Evolutionary conservation across 257 asterid species (phyloP).

Genomic region (Hygrophila difformis): DNA sequence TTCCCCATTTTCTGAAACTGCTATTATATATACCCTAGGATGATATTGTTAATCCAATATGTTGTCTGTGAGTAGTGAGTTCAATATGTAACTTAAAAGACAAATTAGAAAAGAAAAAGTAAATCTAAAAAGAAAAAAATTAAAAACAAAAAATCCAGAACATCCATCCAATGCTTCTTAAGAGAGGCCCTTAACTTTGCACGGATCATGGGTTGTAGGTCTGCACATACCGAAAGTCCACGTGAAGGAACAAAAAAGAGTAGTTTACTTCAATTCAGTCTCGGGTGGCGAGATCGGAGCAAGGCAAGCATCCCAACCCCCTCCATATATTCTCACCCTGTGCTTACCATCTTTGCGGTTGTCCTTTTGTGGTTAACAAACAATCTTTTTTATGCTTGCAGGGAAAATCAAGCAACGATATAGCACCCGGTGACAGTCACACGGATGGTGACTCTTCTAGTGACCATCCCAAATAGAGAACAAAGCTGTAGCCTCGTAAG

Average conservation of each 20-base stretch:
- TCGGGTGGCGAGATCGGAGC: constrained; percentile 79
- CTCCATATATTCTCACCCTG: not conserved
- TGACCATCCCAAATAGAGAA: constrained; percentile 20
- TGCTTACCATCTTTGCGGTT: no score
- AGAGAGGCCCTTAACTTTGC: constrained; percentile 8
- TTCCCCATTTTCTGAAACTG: no score
- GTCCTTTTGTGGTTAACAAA: no score
- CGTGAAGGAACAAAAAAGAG: constrained; percentile 28
- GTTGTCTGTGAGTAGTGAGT: no score
- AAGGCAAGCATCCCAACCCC: constrained; percentile 34
- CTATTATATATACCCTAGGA: no score
- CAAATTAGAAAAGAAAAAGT: no score
- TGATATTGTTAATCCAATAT: no score
- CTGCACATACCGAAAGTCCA: constrained; percentile 27
- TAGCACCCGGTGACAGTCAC: constrained; percentile 22
- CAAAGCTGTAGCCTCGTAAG: not conserved
- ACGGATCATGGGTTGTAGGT: constrained; percentile 22
- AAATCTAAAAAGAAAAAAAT: no score
- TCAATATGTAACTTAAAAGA: no score
- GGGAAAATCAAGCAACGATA: constrained; percentile 33
- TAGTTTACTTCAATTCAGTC: constrained; percentile 58
- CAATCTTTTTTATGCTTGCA: not conserved
- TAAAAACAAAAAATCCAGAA: no score
- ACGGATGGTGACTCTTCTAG: constrained; percentile 20
- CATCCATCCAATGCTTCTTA: no score